Conservation (phyloP, 768 basidiomycete species). For the Suillus hirtellus region DNA sequence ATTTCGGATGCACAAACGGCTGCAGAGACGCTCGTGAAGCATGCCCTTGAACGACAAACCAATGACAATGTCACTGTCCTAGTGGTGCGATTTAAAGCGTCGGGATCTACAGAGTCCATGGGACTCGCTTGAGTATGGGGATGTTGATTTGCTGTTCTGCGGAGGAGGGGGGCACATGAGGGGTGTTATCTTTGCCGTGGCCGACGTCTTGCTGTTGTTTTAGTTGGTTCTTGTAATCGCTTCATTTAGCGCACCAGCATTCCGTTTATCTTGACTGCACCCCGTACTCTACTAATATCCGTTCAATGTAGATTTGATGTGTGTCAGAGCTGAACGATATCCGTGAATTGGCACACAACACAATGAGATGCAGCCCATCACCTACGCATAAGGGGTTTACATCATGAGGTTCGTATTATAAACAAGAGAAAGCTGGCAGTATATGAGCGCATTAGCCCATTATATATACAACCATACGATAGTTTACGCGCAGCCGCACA, state of each 20-base stretch:
- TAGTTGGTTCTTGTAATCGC: conserved; percentile 3
- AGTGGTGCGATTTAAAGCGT: conserved; percentile 76
- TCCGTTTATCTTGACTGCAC: conserved; percentile 3
- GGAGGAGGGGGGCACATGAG: conserved; percentile 7
- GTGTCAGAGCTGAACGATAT: neutral
- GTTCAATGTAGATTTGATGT: conserved; percentile 4
- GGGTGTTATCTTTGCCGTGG: neutral
- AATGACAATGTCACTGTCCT: conserved; percentile 94
- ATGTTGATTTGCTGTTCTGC: conserved; percentile 9
- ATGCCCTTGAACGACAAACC: conserved; percentile 86
- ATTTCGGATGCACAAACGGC: conserved; percentile 81
- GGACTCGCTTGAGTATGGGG: conserved; percentile 16
- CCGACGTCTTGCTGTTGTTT: neutral
- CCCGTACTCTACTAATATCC: conserved; percentile 4
- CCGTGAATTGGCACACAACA: neutral
- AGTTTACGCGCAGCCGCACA: neutral
- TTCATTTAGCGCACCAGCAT: neutral
- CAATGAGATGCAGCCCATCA: neutral
- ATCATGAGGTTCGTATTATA: neutral
- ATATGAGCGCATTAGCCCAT: neutral
- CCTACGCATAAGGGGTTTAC: neutral
- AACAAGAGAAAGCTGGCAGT: neutral
- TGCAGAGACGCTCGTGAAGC: conserved; percentile 71
- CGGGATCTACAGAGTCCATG: conserved; percentile 4
- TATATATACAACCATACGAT: neutral